Evolutionary conservation across 148 eudicot genomes (phyloP).

Genomic region (Chenopodium formosanum): DNA sequence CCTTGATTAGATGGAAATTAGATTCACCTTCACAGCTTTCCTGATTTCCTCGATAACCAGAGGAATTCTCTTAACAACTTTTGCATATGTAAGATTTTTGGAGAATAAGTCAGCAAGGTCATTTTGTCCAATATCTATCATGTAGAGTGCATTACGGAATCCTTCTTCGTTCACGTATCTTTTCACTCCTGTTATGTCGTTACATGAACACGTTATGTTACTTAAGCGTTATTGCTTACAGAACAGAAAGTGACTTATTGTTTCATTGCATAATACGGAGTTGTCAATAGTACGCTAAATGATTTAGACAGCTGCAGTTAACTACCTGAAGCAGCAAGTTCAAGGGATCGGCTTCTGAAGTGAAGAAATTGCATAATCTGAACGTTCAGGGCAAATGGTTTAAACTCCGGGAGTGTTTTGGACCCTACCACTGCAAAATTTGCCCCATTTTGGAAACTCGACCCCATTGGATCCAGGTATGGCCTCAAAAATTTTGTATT

Average conservation of each 20-base stretch:
- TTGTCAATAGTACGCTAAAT: neutral
- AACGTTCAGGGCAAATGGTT: conserved; percentile 64
- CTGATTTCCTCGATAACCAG: conserved; percentile 60
- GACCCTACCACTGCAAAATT: conserved; percentile 88
- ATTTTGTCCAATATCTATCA: conserved; percentile 93
- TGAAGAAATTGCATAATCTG: conserved; percentile 82
- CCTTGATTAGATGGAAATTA: neutral
- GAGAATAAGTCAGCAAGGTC: conserved; percentile 74
- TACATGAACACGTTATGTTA: neutral
- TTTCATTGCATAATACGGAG: neutral
- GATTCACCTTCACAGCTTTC: conserved; percentile 66
- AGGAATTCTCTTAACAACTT: conserved; percentile 74
- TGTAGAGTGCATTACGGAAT: conserved; percentile 65
- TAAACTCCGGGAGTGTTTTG: conserved; percentile 60
- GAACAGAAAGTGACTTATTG: neutral
- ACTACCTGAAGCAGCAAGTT: conserved; percentile 64
- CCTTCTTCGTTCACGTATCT: conserved; percentile 43
- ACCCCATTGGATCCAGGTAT: conserved; percentile 74
- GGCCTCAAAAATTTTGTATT: conserved; percentile 59
- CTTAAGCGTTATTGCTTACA: neutral
- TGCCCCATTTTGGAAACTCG: conserved; percentile 69
- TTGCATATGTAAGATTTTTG: conserved; percentile 54
- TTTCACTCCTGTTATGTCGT: conserved; percentile 38
- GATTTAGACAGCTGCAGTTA: neutral
- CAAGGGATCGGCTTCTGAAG: conserved; percentile 63